Evolutionary conservation across 2,329 filamentous ascomycete species (phyloP).

Genomic region (Emergomyces pasteurianus): DNA sequence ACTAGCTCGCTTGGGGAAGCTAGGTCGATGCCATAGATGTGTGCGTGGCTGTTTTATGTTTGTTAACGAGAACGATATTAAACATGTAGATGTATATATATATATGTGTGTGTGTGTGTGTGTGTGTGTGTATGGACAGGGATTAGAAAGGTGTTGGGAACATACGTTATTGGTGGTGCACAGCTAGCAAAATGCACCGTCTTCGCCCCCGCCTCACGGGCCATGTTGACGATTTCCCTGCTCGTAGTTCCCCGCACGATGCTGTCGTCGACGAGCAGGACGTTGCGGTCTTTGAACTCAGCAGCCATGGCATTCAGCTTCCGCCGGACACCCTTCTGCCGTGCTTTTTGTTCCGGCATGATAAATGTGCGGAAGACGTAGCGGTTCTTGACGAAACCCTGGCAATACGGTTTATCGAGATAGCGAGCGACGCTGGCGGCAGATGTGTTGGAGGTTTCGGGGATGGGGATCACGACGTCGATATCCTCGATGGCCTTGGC

Average conservation of each 20-base stretch:
- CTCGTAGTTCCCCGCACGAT: conserved; percentile 80
- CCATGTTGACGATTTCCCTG: conserved; percentile 71
- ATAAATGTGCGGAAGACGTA: conserved; percentile 85
- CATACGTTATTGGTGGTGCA: conserved; percentile 61
- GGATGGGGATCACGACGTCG: conserved; percentile 69
- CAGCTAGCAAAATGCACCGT: conserved; percentile 77
- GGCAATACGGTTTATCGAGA: conserved; percentile 63
- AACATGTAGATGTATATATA: not conserved
- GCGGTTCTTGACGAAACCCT: conserved; percentile 79
- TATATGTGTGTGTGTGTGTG: not conserved
- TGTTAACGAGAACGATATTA: not conserved
- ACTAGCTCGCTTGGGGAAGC: conserved; percentile 60
- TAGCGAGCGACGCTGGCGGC: conserved; percentile 64
- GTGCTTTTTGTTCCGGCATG: conserved; percentile 67
- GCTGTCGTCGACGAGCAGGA: conserved; percentile 78
- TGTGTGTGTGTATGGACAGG: not conserved
- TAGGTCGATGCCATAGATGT: conserved; percentile 75
- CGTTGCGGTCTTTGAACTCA: conserved; percentile 70
- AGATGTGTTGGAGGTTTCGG: conserved; percentile 71
- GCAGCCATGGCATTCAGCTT: conserved; percentile 80
- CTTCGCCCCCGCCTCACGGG: conserved; percentile 66
- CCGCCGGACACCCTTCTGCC: conserved; percentile 75
- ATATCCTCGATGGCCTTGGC: conserved; percentile 61
- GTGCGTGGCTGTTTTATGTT: conserved; percentile 48
- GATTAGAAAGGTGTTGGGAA: not conserved